Conservation (phyloP, 257 asterid species). For the Solanum commersonii region DNA sequence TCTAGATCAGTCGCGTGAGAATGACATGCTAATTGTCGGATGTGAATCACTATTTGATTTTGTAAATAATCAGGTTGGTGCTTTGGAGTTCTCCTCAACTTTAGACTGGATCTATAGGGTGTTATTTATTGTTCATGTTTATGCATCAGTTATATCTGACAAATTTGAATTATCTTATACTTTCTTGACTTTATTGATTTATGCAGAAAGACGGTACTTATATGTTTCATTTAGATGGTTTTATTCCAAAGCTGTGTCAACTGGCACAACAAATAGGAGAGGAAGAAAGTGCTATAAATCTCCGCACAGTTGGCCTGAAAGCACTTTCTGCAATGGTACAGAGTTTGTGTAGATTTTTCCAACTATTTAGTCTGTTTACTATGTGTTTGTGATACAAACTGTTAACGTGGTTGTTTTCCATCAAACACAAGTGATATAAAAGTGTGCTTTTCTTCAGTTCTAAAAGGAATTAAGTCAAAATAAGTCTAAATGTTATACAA, state of each 20-base stretch:
- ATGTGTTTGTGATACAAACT: neutral
- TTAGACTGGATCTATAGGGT: neutral
- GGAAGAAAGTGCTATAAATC: slow-evolving; percentile 39
- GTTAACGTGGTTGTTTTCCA: neutral
- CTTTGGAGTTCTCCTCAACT: neutral
- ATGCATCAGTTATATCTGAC: neutral
- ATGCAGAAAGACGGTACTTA: slow-evolving; percentile 77
- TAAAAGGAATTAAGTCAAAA: neutral
- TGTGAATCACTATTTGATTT: slow-evolving; percentile 87
- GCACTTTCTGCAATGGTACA: slow-evolving; percentile 84
- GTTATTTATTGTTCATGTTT: neutral
- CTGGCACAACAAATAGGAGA: slow-evolving; percentile 92
- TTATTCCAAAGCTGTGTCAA: slow-evolving; percentile 86
- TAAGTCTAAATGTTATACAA: neutral
- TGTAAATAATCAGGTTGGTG: slow-evolving; percentile 87
- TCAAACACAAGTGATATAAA: neutral
- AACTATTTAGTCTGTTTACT: neutral
- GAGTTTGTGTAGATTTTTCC: slow-evolving; percentile 1
- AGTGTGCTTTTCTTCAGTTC: neutral
- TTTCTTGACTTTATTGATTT: slow-evolving; percentile 6
- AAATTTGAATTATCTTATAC: neutral
- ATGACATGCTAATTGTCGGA: slow-evolving; percentile 73
- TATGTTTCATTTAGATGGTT: slow-evolving; percentile 82
- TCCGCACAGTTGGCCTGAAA: slow-evolving; percentile 71
- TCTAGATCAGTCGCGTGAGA: slow-evolving; percentile 78